Conservation (phyloP, 306 rosid genomes). For the Prunus dulcis region DNA sequence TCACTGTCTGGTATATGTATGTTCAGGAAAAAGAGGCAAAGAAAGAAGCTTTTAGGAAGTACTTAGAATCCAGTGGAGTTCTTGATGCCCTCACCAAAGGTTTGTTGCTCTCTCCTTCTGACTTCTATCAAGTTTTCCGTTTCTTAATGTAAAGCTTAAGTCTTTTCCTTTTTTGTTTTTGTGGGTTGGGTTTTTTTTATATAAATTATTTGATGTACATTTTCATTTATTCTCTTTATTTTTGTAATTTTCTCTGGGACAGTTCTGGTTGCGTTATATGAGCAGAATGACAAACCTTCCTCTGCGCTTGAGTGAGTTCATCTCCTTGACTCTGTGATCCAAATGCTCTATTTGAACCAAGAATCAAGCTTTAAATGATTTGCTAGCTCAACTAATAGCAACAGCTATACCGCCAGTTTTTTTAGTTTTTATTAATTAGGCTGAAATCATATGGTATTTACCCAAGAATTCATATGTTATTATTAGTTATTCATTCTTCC, state of each 20-base stretch:
- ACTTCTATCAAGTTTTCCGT: neutral
- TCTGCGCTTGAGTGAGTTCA: slow-evolving; percentile 83
- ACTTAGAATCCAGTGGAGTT: slow-evolving; percentile 86
- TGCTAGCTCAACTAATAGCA: neutral
- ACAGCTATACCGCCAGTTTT: neutral
- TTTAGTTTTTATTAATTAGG: neutral
- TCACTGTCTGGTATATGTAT: neutral
- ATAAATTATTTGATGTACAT: neutral
- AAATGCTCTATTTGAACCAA: neutral
- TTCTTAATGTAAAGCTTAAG: neutral
- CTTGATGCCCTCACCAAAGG: slow-evolving; percentile 98
- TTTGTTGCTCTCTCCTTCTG: slow-evolving; percentile 7
- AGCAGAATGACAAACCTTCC: slow-evolving; percentile 95
- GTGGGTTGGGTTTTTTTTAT: neutral
- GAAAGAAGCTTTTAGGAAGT: slow-evolving; percentile 89
- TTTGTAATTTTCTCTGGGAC: slow-evolving; percentile 16
- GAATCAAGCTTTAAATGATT: neutral
- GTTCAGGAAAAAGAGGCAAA: slow-evolving; percentile 86
- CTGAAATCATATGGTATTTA: neutral
- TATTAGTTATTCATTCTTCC: neutral
- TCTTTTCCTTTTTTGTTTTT: neutral
- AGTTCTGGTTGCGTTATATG: slow-evolving; percentile 90
- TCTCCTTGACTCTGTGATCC: slow-evolving; percentile 14
- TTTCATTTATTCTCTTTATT: neutral
- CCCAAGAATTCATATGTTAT: neutral